Evolutionary conservation across 441 rosid genomes (phyloP), one percentile per base, ranked within the genome.

Genomic region (Jatropha multifida): DNA sequence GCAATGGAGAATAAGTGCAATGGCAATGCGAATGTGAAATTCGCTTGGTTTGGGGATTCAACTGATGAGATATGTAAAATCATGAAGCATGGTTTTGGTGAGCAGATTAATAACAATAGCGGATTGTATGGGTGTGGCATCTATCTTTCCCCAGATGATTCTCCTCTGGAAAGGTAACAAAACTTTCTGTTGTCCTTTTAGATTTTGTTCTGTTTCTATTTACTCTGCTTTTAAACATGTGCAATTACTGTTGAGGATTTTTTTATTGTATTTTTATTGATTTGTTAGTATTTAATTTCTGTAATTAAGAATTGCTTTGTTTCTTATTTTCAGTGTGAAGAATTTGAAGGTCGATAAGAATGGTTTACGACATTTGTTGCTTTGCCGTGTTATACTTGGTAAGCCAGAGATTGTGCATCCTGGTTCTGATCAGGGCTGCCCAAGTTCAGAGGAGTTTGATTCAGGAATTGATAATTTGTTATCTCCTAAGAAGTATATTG

Each of bases 381-480:
- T 94, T 40, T 94, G 93, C 48, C 86, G 92, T 37, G 86, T 94
- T 46, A 70, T 91, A 69, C 73, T 90, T 27, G 96, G 98, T 20
- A 91, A 85, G 58, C n/a, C 87, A 27, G 94, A 94, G 87, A 74
- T 81, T 38, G 85, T 94, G 42, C 83, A n/a, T 61, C 86, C 83
- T 18, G 92, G 94, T 46, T 86, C 88, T 8, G 78, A 80, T 17
- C 87, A 85, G 77, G 76, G 74, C 9, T 88, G 82, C 81, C 97
- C 93, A 14, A 82, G 89, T 77, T 90, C 86, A 0, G 82, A 65
- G 4, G 91, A 87, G 64, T 92, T 91, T 11, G 97, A 94, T 75
- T 89, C 87, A 1, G 97, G 96, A 65, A 81, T 92, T 0, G 97
- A 94, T 44, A 59, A 79, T 48, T 71, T 88, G 10, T 65, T 71